phyloP scores from a whole-genome alignment of 2,329 filamentous ascomycete species.

The Dothistroma septosporum region DNA sequence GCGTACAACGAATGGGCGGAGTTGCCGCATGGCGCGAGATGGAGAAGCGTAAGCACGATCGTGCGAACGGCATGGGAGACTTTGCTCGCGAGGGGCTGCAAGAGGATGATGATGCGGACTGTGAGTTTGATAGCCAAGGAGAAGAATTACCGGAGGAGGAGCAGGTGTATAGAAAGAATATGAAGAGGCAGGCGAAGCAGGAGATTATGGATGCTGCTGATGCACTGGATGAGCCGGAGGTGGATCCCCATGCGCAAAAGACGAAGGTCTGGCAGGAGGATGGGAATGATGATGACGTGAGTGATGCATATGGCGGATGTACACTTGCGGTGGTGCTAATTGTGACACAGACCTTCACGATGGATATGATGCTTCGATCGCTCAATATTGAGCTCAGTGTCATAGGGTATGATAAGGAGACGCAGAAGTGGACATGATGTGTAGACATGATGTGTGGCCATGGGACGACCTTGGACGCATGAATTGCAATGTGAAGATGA shows the following conservation, averaged over 20 bases:
- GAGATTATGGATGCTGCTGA: conserved; percentile 40
- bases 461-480: neutral
- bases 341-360: conserved; percentile 57
- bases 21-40: conserved; percentile 49
- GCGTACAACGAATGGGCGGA: conserved; percentile 61
- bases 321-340: neutral
- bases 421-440: conserved; percentile 56
- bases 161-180: conserved; percentile 44
- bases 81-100: conserved; percentile 33
- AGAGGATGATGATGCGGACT: conserved; percentile 35
- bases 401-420: conserved; percentile 59
- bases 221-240: conserved; percentile 33
- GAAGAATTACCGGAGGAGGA: conserved; percentile 38
- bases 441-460: conserved; percentile 19
- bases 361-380: conserved; percentile 65
- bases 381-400: conserved; percentile 59
- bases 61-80: conserved; percentile 27
- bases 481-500: neutral
- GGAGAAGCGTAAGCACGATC: conserved; percentile 34
- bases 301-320: conserved; percentile 14
- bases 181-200: conserved; percentile 49
- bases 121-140: conserved; percentile 34
- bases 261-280: conserved; percentile 30
- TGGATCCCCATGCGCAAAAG: conserved; percentile 39
- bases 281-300: conserved; percentile 41